Evolutionary conservation across 2,329 filamentous ascomycete genomes (phyloP).

Genomic region (Metarhizium guizhouense): DNA sequence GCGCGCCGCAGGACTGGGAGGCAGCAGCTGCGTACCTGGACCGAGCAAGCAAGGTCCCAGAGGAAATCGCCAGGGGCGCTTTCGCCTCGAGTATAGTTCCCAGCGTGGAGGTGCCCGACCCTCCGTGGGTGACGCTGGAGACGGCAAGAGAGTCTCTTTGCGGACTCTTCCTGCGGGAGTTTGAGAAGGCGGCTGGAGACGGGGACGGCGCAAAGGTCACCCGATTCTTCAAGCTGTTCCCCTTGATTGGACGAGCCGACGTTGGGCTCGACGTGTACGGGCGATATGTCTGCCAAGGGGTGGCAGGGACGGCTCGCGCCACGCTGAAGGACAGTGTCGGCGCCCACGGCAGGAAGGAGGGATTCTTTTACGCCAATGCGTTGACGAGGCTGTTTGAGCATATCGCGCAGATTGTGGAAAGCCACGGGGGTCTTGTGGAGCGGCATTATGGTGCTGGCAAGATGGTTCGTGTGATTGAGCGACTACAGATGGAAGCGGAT

Average conservation of each 20-base stretch:
- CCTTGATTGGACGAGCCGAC: slow-evolving; percentile 80
- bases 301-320: slow-evolving; percentile 71
- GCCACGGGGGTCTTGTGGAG: slow-evolving; percentile 83
- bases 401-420: slow-evolving; percentile 92
- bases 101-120: slow-evolving; percentile 89
- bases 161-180: slow-evolving; percentile 83
- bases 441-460: slow-evolving; percentile 86
- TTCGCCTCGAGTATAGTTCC: slow-evolving; percentile 92
- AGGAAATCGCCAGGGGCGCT: slow-evolving; percentile 68
- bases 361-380: slow-evolving; percentile 84
- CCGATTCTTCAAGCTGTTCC: slow-evolving; percentile 96
- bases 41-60: slow-evolving; percentile 72
- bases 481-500: slow-evolving; percentile 88
- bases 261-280: slow-evolving; percentile 93
- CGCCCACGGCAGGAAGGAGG: slow-evolving; percentile 47
- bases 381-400: slow-evolving; percentile 93
- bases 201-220: slow-evolving; percentile 86
- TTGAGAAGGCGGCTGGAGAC: slow-evolving; percentile 81
- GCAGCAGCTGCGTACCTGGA: slow-evolving; percentile 85
- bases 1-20: slow-evolving; percentile 97
- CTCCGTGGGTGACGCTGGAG: slow-evolving; percentile 78
- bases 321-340: slow-evolving; percentile 65
- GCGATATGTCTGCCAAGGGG: slow-evolving; percentile 89
- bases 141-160: slow-evolving; percentile 84
- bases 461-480: slow-evolving; percentile 91